Conservation (phyloP, 1,284 basidiomycete genomes). For the Ustilago cynodontis region DNA sequence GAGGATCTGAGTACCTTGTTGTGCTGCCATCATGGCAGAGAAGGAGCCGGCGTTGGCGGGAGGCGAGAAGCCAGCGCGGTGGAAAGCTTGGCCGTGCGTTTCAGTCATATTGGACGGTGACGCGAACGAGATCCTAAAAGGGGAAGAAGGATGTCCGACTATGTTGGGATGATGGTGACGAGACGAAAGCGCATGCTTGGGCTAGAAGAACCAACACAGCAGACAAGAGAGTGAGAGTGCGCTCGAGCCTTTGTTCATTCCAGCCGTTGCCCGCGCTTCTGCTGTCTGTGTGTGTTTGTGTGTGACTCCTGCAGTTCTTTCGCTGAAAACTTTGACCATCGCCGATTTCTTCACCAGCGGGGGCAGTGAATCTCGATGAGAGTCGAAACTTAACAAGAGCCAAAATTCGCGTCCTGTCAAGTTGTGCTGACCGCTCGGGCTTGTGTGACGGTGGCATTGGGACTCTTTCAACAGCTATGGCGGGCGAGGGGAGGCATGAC, state of each 20-base stretch:
- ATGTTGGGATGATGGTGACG: slow-evolving; percentile 9
- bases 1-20: slow-evolving; percentile 44
- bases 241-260: slow-evolving; percentile 24
- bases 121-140: background rate
- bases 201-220: background rate
- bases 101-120: slow-evolving; percentile 32
- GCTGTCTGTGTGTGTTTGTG: too few relatives aligned
- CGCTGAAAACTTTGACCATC: background rate
- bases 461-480: too few relatives aligned
- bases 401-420: slow-evolving; percentile 18
- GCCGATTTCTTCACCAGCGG: background rate
- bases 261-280: background rate
- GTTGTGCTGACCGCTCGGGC: too few relatives aligned
- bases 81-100: slow-evolving; percentile 60
- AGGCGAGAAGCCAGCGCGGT: slow-evolving; percentile 63
- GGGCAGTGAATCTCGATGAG: background rate
- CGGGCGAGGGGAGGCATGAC: too few relatives aligned
- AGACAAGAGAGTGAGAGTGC: slow-evolving; percentile 6
- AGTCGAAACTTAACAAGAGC: slow-evolving; percentile 7
- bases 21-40: slow-evolving; percentile 63
- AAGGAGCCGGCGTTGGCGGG: slow-evolving; percentile 58
- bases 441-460: too few relatives aligned
- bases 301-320: slow-evolving; percentile 11
- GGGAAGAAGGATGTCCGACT: slow-evolving; percentile 13
- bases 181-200: slow-evolving; percentile 1